Base-by-base conservation (phyloP, 192 early-diverging fungal genomes). In the Diversispora eburnea region DNA sequence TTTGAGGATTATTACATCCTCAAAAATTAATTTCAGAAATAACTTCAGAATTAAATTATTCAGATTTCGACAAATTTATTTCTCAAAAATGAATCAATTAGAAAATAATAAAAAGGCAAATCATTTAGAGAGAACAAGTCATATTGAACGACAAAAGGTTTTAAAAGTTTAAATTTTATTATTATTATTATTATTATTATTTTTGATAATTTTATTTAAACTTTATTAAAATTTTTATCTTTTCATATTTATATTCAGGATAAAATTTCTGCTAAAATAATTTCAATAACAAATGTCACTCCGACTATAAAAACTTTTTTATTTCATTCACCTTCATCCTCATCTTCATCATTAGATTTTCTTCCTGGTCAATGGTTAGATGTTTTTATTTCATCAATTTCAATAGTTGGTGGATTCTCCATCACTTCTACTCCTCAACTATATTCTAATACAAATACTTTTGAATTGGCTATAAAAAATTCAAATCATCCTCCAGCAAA, bases 301-400 rank as follows among this genome's bases (percentile, higher is more conserved):
- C 72, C 72, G 43, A 73, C 72, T 3, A 47, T 73, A 7, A 73
- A 73, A 19, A 54, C 45, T 12, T 73, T 73, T 73, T 12, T 64
- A 19, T 64, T 73, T 15, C 33, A 46, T 42, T 51, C 72, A 13
- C 4, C 10, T 22, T 12, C 20, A 41, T 52, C 72, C 4, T 13
- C 43, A 20, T 8, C n/a, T 25, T 20, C 20, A 15, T n/a, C 47
- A 48, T 59, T 76, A n/a, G 9, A 20, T 10, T 76, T 76, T 72
- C 22, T 70, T 13, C 75, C 75, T n/a, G 75, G 75, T 17, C 75
- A 76, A 72, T 76, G 75, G 75, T 55, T 76, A 25, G 75, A 76
- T 45, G 70, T 76, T 13, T 64, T 64, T 52, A 73, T 74, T 51
- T 58, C 57, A 48, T 49, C 73, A 12, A 39, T 76, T 9, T 13